Conservation (phyloP, 1,139 yeast species). For the Blastobotrys raffinosifermentans region DNA sequence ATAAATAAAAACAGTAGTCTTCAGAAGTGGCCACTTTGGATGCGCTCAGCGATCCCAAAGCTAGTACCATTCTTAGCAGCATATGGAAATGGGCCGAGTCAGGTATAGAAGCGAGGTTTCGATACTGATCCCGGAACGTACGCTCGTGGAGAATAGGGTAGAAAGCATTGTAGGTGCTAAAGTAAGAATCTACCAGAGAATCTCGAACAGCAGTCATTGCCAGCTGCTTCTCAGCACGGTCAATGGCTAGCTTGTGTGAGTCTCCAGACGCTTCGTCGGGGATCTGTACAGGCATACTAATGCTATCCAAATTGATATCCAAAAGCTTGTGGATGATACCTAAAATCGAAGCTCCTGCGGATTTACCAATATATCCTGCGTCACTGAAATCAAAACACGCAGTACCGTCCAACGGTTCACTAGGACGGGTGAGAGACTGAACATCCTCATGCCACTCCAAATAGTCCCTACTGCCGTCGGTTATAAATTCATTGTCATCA, state of each 20-base stretch:
- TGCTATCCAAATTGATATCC: constrained; percentile 5
- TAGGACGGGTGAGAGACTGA: constrained; percentile 1
- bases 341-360: constrained; percentile 8
- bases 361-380: constrained; percentile 8
- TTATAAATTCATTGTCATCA: constrained; percentile 1
- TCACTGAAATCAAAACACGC: constrained; percentile 5
- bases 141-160: constrained; percentile 10
- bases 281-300: constrained; percentile 1
- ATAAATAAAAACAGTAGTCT: constrained; percentile 14
- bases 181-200: constrained; percentile 7
- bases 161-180: constrained; percentile 6
- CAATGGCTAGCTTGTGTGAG: constrained; percentile 1
- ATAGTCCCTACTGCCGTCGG: background rate
- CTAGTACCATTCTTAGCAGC: constrained; percentile 16
- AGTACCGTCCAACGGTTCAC: constrained; percentile 10
- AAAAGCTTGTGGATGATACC: constrained; percentile 6
- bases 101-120: constrained; percentile 4
- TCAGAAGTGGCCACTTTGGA: constrained; percentile 6
- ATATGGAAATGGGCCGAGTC: constrained; percentile 11
- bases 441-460: constrained; percentile 11
- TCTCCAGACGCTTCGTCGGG: background rate
- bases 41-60: constrained; percentile 14
- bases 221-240: constrained; percentile 6
- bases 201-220: constrained; percentile 1
- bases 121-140: constrained; percentile 7